Conservation (phyloP, 2,329 filamentous ascomycete genomes). For the Trichoderma asperellum region DNA sequence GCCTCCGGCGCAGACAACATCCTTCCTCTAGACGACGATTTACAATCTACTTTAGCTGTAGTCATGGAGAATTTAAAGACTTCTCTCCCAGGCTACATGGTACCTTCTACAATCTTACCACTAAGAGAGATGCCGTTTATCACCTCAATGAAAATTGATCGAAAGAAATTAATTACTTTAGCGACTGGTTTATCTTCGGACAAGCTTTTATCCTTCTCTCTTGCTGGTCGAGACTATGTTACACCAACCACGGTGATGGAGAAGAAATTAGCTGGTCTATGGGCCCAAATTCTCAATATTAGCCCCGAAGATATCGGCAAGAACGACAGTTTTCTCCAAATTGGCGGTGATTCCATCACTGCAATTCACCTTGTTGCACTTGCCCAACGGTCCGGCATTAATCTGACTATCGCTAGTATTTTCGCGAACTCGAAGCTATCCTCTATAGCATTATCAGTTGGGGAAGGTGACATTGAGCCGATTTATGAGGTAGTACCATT, state of each 20-base stretch:
- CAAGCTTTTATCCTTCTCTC: constrained; percentile 2
- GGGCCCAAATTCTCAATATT: constrained; percentile 25
- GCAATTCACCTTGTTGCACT: constrained; percentile 18
- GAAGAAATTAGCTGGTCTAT: constrained; percentile 5
- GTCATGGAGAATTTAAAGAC: constrained; percentile 11
- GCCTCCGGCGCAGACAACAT: background rate
- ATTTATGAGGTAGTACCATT: constrained; percentile 6
- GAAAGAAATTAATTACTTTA: constrained; percentile 5
- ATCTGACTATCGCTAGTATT: constrained; percentile 3
- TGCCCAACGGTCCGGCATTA: constrained; percentile 7
- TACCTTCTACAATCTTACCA: constrained; percentile 40
- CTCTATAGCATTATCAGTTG: background rate
- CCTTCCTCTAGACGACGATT: background rate
- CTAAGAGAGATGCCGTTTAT: constrained; percentile 32
- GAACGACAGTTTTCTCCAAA: constrained; percentile 45
- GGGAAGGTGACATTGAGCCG: background rate
- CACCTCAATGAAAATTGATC: constrained; percentile 31
- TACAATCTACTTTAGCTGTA: background rate
- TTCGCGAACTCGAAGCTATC: constrained; percentile 19
- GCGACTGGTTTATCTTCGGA: background rate
- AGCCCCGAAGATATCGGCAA: background rate
- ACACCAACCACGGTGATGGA: background rate
- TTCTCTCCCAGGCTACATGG: constrained; percentile 41
- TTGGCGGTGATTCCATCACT: constrained; percentile 49
- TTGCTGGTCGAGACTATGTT: constrained; percentile 23